Percentiles rank a stretch among this genome's conserved stretches.
Conservation (phyloP, 768 basidiomycete genomes). For the Podaxis sp. region DNA sequence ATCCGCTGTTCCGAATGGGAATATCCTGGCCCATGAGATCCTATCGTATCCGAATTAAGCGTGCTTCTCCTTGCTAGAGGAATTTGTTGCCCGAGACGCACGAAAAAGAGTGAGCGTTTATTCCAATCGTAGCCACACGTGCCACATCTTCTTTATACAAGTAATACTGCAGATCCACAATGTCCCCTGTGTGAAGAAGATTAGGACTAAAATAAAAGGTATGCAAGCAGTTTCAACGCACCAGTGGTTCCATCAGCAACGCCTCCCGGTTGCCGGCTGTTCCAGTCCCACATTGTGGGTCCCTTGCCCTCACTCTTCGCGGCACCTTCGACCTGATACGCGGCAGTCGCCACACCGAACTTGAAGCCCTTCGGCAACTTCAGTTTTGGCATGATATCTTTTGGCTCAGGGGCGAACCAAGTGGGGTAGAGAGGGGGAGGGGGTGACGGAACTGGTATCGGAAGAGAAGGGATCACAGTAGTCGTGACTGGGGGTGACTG, state of each 20-base stretch:
- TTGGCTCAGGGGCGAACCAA: conserved; percentile 44
- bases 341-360: conserved; percentile 52
- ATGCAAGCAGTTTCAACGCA: conserved; percentile 10
- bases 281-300: conserved; percentile 50
- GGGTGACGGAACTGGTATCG: conserved; percentile 38
- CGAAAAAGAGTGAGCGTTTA: conserved; percentile 55
- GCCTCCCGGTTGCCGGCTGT: conserved; percentile 39
- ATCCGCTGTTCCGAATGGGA: conserved; percentile 46
- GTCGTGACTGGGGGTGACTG: conserved; percentile 45
- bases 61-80: not conserved
- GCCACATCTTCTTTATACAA: conserved; percentile 52
- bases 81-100: conserved; percentile 20
- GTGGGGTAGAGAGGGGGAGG: conserved; percentile 45
- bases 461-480: conserved; percentile 35
- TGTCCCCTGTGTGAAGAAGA: conserved; percentile 31
- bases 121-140: conserved; percentile 47
- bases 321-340: conserved; percentile 54
- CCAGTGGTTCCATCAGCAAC: conserved; percentile 45
- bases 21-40: conserved; percentile 50
- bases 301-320: conserved; percentile 49
- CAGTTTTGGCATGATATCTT: conserved; percentile 40
- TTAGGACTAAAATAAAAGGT: not conserved
- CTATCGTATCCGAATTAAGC: conserved; percentile 21
- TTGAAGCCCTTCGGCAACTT: conserved; percentile 46
- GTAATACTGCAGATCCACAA: conserved; percentile 49